Evolutionary conservation across 352 stramenopile genomes (phyloP), one percentile per base, ranked within the genome.

Genomic region (Phytopythium chamaehyphon): DNA sequence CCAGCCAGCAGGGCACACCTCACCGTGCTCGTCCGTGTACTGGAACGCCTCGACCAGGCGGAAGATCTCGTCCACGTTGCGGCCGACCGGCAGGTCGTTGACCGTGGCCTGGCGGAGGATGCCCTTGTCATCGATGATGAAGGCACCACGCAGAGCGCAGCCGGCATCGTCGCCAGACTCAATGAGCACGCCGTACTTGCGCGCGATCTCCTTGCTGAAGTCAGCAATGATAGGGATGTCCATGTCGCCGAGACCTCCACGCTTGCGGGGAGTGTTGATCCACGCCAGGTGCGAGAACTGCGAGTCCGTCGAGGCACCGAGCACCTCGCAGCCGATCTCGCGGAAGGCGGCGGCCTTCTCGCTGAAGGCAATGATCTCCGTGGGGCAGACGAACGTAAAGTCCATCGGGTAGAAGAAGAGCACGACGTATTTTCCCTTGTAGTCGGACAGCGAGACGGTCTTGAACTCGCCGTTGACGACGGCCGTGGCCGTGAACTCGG

Each of bases 371-470:
- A 80, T 88, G 69, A 96, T 96, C 70, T 97, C 89, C 31, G 89
- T 97, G 39, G 86, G 86, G 61, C 84, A 95, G 55, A 96, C 89
- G 54, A 96, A 97, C 26, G 88, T 96, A 62, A 95, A 96, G 69
- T 96, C 88, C 54, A 94, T 68, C 46, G 89, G 88, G 70, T 95
- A 96, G 65, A 96, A 97, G 82, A 96, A 95, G 18, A 97, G 79
- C 50, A 96, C 86, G 28, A 96, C 73, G 57, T 90, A 97, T 61
- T 97, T 86, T 54, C 87, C 87, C 44, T 78, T 80, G 75, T 93
- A 97, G 57, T 97, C 82, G 15, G 66, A 69, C 10, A 96, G 69
- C 54, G 69, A 90, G 31, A 97, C 52, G 33, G 68, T 78, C 71
- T 86, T 86, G 67, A 96, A 95, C 56, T 91, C 71, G 36, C 79